Conservation (phyloP, 257 asterid species). For the Fraxinus pennsylvanica region DNA sequence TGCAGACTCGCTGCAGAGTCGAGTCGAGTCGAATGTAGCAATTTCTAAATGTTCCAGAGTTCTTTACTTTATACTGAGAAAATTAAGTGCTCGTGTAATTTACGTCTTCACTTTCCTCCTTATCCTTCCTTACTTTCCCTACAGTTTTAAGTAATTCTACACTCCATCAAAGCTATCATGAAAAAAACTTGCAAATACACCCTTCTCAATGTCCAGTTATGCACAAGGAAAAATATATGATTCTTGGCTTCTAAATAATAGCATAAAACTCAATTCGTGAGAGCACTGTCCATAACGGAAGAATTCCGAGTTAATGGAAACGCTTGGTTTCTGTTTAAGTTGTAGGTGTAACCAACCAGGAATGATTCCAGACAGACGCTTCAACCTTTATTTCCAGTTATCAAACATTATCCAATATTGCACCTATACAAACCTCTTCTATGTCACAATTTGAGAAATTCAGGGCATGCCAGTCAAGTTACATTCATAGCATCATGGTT, state of each 20-base stretch:
- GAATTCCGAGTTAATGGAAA: no score
- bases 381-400: not conserved
- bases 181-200: not conserved
- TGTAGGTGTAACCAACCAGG: no score
- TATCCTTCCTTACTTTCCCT: no score
- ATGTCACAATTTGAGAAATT: not conserved
- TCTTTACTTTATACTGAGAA: not conserved
- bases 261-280: not conserved
- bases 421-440: not conserved
- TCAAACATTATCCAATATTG: not conserved
- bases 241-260: not conserved
- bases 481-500: not conserved
- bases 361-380: not conserved
- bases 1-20: no score
- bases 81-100: not conserved
- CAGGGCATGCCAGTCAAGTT: not conserved
- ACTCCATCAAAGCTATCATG: not conserved
- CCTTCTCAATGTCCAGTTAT: not conserved
- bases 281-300: no score
- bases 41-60: not conserved
- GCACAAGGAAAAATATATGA: not conserved
- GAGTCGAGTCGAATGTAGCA: not conserved
- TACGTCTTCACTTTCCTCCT: not conserved
- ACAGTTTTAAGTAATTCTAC: no score
- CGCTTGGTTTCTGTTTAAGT: no score